A percentile compares a stretch with the other conserved stretches of the same genome.
Conservation (phyloP, 352 stramenopile species). For the Globisporangium acanthophoron region DNA sequence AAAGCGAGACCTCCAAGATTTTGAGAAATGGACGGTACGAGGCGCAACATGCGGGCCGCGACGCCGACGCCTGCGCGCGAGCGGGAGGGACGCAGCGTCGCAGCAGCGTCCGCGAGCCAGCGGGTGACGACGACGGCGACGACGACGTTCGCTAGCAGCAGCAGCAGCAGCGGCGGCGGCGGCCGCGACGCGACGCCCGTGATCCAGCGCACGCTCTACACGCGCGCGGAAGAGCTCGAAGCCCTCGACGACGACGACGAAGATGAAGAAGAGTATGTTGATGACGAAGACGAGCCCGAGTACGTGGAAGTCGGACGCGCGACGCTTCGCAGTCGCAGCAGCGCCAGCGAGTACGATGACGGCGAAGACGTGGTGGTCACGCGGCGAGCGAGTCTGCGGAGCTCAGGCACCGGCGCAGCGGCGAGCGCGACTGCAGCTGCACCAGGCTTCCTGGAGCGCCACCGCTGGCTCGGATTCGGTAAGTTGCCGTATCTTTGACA, state of each 20-base stretch:
- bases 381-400: neutral
- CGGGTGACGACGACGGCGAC: conserved; percentile 10
- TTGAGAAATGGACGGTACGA: neutral
- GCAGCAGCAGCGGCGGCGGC: conserved; percentile 10
- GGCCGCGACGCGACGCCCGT: conserved; percentile 32
- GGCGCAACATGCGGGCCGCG: neutral
- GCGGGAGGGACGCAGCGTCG: neutral
- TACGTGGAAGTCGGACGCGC: conserved; percentile 19
- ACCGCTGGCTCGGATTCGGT: conserved; percentile 5
- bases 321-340: conserved; percentile 10
- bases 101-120: neutral
- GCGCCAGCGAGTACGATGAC: neutral
- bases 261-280: conserved; percentile 19
- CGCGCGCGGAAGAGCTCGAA: conserved; percentile 35
- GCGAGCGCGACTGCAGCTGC: neutral
- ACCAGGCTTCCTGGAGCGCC: conserved; percentile 6
- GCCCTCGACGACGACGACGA: conserved; percentile 23
- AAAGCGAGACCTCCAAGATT: neutral
- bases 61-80: neutral
- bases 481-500: neutral
- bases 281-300: conserved; percentile 29
- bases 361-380: neutral
- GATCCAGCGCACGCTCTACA: conserved; percentile 55
- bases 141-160: conserved; percentile 4
- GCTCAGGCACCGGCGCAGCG: neutral